Base-by-base conservation (phyloP, 1,284 basidiomycete genomes). In the Pterulicium gracile region DNA sequence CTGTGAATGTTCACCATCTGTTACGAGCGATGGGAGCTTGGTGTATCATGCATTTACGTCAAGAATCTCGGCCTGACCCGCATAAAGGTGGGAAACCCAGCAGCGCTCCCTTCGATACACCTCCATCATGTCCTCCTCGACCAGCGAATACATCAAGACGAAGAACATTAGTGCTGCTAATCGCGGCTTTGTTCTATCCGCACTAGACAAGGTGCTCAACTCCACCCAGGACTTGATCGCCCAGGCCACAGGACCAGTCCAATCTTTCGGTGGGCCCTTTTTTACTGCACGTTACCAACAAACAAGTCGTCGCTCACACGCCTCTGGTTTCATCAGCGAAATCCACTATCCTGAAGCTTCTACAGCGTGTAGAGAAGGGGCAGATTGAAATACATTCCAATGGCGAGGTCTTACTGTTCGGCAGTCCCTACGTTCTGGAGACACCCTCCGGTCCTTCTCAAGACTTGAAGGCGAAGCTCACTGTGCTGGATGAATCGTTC, bases 301-400 rank as follows among this genome's bases (percentile, higher is more conserved):
- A n/a, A n/a, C n/a, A n/a, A n/a, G n/a, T n/a, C n/a, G 15, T 20
- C 5, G 22, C 13, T 39, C 24, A 5, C 23, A 4, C 20, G 21
- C 13, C 23, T n/a, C 5, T n/a, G 12, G 5, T 35, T 3, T 3
- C 18, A 14, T 23, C 27, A 56, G 54, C 54, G 14, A 50, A 51
- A 46, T 50, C 47, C 4, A 47, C 49, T 14, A 47, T 56, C 15
- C 46, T 56, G 34, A 45, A 40, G 10, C 45, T 47, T 32, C 58
- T 64, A 49, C 49, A 52, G 12, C 55, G 53, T 21, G 60, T 69
- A 42, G 51, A 54, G n/a, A 53, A 56, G 20, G 66, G 66, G 1
- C 54, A 62, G 44, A 56, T 70, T 4, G 44, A 44, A 15, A 53
- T 61, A n/a, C 46, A 53, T 42, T 54, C 51, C 12, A 45, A 47